Base-by-base conservation (phyloP, 345 rosid species). In the Lepidium aucheri region DNA sequence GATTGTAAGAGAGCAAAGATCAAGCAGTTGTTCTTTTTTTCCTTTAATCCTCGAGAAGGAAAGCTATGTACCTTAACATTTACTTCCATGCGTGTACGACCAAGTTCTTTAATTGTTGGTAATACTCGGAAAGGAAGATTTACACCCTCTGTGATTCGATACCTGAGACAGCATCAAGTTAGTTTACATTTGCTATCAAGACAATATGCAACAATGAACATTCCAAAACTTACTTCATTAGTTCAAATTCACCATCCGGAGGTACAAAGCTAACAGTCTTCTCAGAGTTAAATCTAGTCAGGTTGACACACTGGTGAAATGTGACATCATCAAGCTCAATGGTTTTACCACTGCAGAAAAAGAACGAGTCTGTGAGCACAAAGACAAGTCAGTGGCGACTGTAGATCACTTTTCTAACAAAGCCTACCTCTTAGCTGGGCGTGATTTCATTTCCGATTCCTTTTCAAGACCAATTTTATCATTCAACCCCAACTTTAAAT, bases 401-500 rank as follows among this genome's bases (percentile, higher is more conserved):
- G 28, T 5, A 9, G 14, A 14, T 22, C 35, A 15, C 50, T 18
- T 20, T 32, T 40, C 57, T 35, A 74, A 40, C 38, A 74, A 22
- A 35, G 47, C n/a, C 34, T 71, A 95, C 99, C 99, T 95, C 79
- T 91, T 95, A 53, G 92, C 59, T 67, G 99, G 98, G 43, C 98
- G 96, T 17, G 95, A 86, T 76, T 95, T 95, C 76, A 95, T 69
- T 75, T 95, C 95, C 3, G 98, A 87, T 78, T 95, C 99, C 76
- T 93, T 93, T 81, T 93, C 98, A 20, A 93, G 96, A 69, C 98
- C 98, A 85, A 93, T 90, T 79, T 93, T 93, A 82, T 90, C 98
- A 77, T 93, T 93, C 74, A 95, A 86, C 11, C 98, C 99, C 90
- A 95, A 76, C 78, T 95, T 95, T 81, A 95, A 69, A 83, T 95